Percentiles rank a stretch among this genome's conserved stretches.
Conservation (phyloP, 495 filamentous ascomycete species). For the Melanomma pulvis-pyrius region DNA sequence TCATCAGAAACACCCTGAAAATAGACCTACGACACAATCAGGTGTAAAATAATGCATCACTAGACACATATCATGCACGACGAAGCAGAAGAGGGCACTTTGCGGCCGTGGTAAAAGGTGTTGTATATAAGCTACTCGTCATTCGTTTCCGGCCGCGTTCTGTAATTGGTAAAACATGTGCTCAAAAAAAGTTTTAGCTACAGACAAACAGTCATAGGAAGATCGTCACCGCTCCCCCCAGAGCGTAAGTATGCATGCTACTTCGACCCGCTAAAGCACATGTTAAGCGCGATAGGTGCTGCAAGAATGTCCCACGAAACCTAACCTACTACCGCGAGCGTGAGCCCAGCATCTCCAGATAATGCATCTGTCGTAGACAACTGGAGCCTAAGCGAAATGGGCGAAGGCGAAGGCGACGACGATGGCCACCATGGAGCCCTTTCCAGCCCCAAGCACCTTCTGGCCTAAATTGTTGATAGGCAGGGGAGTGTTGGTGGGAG, state of each 20-base stretch:
- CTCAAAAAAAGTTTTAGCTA: neutral
- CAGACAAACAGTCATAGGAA: neutral
- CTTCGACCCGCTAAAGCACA: neutral
- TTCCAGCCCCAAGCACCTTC: neutral
- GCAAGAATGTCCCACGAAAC: neutral
- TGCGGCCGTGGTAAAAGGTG: conserved; percentile 7
- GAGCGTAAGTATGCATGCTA: neutral
- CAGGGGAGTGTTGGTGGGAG: neutral
- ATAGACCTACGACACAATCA: no score
- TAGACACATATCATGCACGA: no score
- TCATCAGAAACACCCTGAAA: no score
- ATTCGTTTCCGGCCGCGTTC: neutral
- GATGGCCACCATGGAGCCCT: conserved; percentile 17
- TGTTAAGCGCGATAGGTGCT: neutral
- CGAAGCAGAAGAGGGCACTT: no score
- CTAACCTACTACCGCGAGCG: neutral
- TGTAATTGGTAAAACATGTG: conserved; percentile 12
- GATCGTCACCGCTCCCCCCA: neutral
- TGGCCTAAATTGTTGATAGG: neutral
- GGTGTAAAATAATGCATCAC: no score
- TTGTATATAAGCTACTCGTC: conserved; percentile 2
- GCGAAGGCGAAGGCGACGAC: conserved; percentile 14
- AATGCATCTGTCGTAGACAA: neutral
- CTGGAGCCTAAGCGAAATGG: conserved; percentile 6
- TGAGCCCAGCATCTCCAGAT: neutral